Evolutionary conservation across 176 grass and related monocot genomes (phyloP).

Genomic region (Oryza punctata): DNA sequence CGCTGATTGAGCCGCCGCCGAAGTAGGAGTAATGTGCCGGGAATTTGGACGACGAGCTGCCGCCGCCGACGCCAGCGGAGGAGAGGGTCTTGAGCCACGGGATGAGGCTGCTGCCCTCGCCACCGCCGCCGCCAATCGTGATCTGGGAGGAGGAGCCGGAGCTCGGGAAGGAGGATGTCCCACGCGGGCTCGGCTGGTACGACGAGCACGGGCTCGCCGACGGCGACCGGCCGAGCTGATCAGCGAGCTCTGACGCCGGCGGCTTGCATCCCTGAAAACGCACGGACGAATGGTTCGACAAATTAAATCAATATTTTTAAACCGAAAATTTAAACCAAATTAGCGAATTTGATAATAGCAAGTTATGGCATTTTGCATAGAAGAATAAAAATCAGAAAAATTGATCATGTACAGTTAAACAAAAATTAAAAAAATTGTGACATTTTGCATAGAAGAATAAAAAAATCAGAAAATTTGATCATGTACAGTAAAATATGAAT

Average conservation of each 20-base stretch:
- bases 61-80: neutral
- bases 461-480: too few species aligned
- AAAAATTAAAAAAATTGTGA: too few species aligned
- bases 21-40: constrained; percentile 42
- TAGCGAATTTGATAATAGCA: neutral
- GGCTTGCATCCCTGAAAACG: constrained; percentile 67
- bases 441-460: neutral
- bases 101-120: constrained; percentile 45
- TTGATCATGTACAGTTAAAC: too few species aligned
- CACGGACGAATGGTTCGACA: neutral
- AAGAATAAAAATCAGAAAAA: too few species aligned
- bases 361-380: neutral
- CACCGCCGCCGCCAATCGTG: constrained; percentile 39
- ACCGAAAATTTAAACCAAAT: neutral
- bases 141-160: constrained; percentile 55
- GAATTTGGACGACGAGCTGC: constrained; percentile 45
- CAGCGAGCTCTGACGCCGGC: constrained; percentile 17
- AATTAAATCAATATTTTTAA: neutral
- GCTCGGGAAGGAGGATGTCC: constrained; percentile 48
- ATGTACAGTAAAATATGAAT: too few species aligned
- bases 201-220: constrained; percentile 59
- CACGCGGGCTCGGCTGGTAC: constrained; percentile 27
- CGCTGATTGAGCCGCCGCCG: constrained; percentile 46
- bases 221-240: constrained; percentile 37
- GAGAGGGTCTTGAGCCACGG: constrained; percentile 69